Percentiles rank a stretch among this genome's conserved stretches.
Evolutionary conservation across 495 filamentous ascomycete genomes (phyloP).

Genomic region (Hyaloscypha variabilis): DNA sequence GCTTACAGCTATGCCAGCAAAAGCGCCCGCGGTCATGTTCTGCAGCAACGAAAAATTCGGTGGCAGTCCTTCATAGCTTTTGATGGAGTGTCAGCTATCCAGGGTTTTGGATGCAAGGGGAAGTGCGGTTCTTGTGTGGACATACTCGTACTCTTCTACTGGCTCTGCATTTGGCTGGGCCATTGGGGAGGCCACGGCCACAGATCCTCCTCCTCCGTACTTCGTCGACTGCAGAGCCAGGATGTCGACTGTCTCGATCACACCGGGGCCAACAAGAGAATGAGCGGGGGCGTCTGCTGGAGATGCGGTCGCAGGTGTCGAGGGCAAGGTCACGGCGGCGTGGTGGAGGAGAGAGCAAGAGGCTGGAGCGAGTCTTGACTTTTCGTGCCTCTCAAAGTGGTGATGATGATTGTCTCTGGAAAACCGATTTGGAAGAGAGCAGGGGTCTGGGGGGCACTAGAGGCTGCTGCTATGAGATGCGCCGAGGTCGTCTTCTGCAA

Average conservation of each 20-base stretch:
- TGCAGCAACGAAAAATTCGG: slow-evolving; percentile 61
- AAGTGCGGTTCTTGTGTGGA: slow-evolving; percentile 12
- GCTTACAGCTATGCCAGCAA: slow-evolving; percentile 93
- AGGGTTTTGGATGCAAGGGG: neutral
- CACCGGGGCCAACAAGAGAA: slow-evolving; percentile 4
- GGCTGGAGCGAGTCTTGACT: neutral
- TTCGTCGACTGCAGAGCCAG: slow-evolving; percentile 56
- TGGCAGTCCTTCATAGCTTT: slow-evolving; percentile 60
- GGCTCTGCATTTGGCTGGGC: slow-evolving; percentile 59
- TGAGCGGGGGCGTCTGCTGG: neutral
- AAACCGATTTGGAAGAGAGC: slow-evolving; percentile 3
- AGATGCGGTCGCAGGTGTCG: neutral
- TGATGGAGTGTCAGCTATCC: slow-evolving; percentile 27
- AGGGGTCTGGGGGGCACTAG: neutral
- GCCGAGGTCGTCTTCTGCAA: no score
- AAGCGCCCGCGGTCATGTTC: slow-evolving; percentile 94
- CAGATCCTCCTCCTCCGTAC: slow-evolving; percentile 53
- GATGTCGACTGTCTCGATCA: slow-evolving; percentile 40
- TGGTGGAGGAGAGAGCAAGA: neutral
- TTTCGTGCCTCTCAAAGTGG: neutral
- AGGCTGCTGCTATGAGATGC: no score
- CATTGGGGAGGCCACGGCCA: slow-evolving; percentile 57
- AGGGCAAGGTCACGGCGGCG: neutral
- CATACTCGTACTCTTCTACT: slow-evolving; percentile 61
- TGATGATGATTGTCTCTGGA: slow-evolving; percentile 5